Conservation (phyloP, 805 yeast species). For the Lachancea nothofagi region DNA sequence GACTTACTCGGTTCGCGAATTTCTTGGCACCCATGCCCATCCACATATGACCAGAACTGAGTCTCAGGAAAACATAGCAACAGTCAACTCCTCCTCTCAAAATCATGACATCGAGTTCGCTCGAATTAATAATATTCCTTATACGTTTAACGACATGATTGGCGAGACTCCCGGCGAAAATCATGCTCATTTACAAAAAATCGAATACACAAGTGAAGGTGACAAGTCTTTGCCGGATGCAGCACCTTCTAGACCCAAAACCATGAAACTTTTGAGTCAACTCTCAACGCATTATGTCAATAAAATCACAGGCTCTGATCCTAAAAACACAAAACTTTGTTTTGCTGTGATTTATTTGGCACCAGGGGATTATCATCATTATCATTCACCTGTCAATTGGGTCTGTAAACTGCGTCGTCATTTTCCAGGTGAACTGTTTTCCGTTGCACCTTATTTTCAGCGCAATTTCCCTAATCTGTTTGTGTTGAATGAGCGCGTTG, state of each 20-base stretch:
- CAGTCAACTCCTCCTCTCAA: constrained; percentile 31
- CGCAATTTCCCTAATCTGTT: constrained; percentile 78
- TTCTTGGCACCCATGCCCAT: constrained; percentile 56
- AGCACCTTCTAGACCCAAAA: constrained; percentile 27
- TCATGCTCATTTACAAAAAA: constrained; percentile 39
- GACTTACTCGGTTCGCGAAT: constrained; percentile 83
- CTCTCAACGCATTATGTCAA: constrained; percentile 22
- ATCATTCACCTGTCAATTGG: constrained; percentile 96
- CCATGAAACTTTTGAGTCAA: constrained; percentile 37
- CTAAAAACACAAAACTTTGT: constrained; percentile 54
- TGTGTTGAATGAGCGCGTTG: constrained; percentile 90
- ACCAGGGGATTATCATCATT: constrained; percentile 97
- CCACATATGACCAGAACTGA: constrained; percentile 31
- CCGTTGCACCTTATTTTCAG: constrained; percentile 96
- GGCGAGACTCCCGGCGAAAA: constrained; percentile 43
- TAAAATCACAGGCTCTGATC: constrained; percentile 18
- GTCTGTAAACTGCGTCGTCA: constrained; percentile 90
- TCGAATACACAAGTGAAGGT: constrained; percentile 58
- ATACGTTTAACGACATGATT: constrained; percentile 61
- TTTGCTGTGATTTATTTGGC: constrained; percentile 92
- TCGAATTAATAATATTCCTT: constrained; percentile 65
- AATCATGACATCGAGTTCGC: constrained; percentile 55
- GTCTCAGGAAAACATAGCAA: constrained; percentile 13
- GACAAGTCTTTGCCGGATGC: constrained; percentile 47
- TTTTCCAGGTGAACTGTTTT: constrained; percentile 89